Evolutionary conservation across 192 early-diverging fungal genomes (phyloP), one percentile per base, ranked within the genome.

Genomic region (Dissophora globulifera): DNA sequence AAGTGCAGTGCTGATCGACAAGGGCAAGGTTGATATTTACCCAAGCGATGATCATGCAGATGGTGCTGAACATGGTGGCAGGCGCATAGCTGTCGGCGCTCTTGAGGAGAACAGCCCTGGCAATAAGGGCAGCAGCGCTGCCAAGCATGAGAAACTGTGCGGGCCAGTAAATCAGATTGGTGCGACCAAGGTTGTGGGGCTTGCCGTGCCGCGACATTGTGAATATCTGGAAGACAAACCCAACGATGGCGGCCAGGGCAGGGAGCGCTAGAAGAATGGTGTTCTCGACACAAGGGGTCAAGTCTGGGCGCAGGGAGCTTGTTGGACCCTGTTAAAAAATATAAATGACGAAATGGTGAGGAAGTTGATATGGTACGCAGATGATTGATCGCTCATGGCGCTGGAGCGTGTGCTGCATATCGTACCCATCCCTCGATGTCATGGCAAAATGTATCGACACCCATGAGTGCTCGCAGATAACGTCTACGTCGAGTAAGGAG

Each of bases 261-360:
- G 72, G 72, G 2, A 76, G 62, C 5, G 32, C 64, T 23, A 56
- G 43, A 20, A 76, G 72, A 40, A 76, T 76, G 50, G 72, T 76
- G 46, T 76, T 52, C 30, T 76, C 72, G 23, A 76, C 56, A n/a
- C 72, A 76, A 7, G 50, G 64, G 7, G 72, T 76, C n/a, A 76
- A 55, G 50, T 76, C 72, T n/a, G 64, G 16, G 4, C 62, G 29
- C 3, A 0, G 15, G 4, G 8, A 7, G 35, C 63, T 67, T 7
- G 72, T 76, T 23, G 72, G 72, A 53, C 72, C 72, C 72, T 66
- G 51, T 53, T 45, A 19, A 22, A 55, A n/a, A n/a, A n/a, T 41
- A 35, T 27, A 40, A 17, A 13, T 38, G 31, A 40, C 45, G 38
- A 19, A 19, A 29, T 33, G 23, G 47, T 48, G 58, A 38, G 27